phyloP scores from a whole-genome alignment of 2,329 filamentous ascomycete species.

The Albophoma yamanashiensis region DNA sequence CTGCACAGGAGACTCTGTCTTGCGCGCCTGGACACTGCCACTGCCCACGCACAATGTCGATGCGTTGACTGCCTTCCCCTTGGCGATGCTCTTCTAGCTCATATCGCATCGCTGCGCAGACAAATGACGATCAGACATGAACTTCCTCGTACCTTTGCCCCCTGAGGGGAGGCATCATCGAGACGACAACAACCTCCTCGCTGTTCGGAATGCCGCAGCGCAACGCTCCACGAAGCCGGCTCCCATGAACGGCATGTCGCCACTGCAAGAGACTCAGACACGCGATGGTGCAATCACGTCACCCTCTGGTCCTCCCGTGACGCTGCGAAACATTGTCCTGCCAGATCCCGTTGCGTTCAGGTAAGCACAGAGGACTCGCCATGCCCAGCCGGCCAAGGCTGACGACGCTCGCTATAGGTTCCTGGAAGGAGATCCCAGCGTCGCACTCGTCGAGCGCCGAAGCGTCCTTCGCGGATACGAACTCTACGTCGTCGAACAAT shows the following conservation, averaged over 20 bases:
- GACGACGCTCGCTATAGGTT: constrained; percentile 37
- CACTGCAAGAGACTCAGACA: not conserved
- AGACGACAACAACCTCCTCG: constrained; percentile 4
- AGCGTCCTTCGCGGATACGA: constrained; percentile 73
- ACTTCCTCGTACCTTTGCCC: constrained; percentile 3
- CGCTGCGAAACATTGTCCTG: constrained; percentile 39
- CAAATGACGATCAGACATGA: constrained; percentile 6
- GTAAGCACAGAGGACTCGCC: constrained; percentile 20
- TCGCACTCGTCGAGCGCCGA: constrained; percentile 62
- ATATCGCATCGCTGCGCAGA: not conserved
- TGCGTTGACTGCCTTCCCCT: not conserved
- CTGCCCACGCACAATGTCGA: not conserved
- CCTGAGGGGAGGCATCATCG: constrained; percentile 4
- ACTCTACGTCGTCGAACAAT: constrained; percentile 91
- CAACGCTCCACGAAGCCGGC: not conserved
- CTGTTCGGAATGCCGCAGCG: not conserved
- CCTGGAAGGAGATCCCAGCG: constrained; percentile 74
- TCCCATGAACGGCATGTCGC: constrained; percentile 1
- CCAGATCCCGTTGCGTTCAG: constrained; percentile 48
- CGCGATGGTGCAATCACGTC: constrained; percentile 6
- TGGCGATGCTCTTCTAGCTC: constrained; percentile 1
- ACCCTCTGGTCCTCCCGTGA: constrained; percentile 12
- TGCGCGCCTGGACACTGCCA: not conserved
- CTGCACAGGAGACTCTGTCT: not conserved
- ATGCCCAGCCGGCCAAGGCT: not conserved